Conservation (phyloP, 305 asterid species). For the Andrographis paniculata region DNA sequence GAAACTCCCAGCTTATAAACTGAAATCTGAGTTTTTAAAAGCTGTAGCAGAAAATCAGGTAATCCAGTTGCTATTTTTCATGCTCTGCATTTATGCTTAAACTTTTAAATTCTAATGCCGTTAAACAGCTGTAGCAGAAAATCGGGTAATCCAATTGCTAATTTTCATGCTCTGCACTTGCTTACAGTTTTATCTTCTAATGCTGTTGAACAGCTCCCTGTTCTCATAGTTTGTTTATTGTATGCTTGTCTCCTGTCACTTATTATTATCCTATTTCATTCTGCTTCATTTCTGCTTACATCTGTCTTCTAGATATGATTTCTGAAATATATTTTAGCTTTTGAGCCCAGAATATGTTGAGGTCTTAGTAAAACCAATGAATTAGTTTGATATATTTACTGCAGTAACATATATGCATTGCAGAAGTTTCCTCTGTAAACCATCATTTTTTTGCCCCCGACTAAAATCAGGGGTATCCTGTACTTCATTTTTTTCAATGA, state of each 20-base stretch:
- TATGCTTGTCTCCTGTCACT: slow-evolving; percentile 5
- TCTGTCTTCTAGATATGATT: slow-evolving; percentile 6
- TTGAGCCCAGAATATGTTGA: too few relatives aligned
- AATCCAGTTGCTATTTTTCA: slow-evolving; percentile 8
- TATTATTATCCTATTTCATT: background rate
- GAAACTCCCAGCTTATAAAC: slow-evolving; percentile 79
- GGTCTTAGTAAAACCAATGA: too few relatives aligned
- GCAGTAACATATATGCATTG: too few relatives aligned
- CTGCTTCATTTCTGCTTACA: background rate
- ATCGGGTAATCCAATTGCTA: slow-evolving; percentile 46
- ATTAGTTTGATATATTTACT: too few relatives aligned
- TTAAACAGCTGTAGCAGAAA: slow-evolving; percentile 36
- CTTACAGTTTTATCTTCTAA: background rate
- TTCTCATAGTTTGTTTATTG: slow-evolving; percentile 1
- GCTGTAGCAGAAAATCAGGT: slow-evolving; percentile 88
- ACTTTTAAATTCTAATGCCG: slow-evolving; percentile 2
- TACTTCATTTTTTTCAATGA: too few relatives aligned
- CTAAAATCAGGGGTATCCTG: too few relatives aligned
- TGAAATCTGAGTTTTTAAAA: slow-evolving; percentile 66
- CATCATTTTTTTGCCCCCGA: too few relatives aligned
- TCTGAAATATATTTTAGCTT: too few relatives aligned
- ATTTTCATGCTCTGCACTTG: slow-evolving; percentile 6
- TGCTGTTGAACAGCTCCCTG: slow-evolving; percentile 5
- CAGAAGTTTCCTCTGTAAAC: too few relatives aligned
- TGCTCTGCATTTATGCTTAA: slow-evolving; percentile 5